Conservation (phyloP, 202 grass and related monocot genomes). For the Zoysia matrella region DNA sequence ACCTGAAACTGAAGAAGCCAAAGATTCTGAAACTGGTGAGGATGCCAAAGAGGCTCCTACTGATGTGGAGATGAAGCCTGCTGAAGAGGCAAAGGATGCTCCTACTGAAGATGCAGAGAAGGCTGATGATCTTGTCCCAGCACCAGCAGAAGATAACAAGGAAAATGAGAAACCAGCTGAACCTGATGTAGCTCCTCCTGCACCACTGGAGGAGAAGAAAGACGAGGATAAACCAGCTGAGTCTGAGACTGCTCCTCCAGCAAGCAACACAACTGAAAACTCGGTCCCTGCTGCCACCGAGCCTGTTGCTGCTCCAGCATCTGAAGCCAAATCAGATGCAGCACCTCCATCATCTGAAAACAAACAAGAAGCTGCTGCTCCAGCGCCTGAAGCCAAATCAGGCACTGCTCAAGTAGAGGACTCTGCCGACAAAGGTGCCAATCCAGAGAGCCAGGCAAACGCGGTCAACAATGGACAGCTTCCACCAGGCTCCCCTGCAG, state of each 20-base stretch:
- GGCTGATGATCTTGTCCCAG: constrained; percentile 17
- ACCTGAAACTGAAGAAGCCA: constrained; percentile 45
- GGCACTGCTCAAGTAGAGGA: constrained; percentile 33
- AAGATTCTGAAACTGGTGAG: constrained; percentile 48
- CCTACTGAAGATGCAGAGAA: constrained; percentile 42
- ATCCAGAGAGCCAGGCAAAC: constrained; percentile 25
- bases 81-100: constrained; percentile 37
- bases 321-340: too few relatives aligned
- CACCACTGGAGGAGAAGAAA: too few relatives aligned
- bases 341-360: too few relatives aligned
- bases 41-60: constrained; percentile 41
- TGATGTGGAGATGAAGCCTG: constrained; percentile 58
- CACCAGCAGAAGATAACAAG: constrained; percentile 24
- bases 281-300: too few relatives aligned
- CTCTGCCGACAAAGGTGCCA: constrained; percentile 14
- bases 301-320: too few relatives aligned
- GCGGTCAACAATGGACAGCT: constrained; percentile 57
- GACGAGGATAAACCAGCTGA: background rate
- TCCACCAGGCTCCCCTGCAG: constrained; percentile 38
- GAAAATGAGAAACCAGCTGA: constrained; percentile 25
- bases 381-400: constrained; percentile 38
- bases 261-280: too few relatives aligned
- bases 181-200: too few relatives aligned
- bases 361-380: background rate
- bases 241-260: constrained; percentile 5